These are phyloP conservation scores for Picochlorum sp. DNA, from an alignment of 139 green algal genomes.

Conservation along the genomic window DNA sequence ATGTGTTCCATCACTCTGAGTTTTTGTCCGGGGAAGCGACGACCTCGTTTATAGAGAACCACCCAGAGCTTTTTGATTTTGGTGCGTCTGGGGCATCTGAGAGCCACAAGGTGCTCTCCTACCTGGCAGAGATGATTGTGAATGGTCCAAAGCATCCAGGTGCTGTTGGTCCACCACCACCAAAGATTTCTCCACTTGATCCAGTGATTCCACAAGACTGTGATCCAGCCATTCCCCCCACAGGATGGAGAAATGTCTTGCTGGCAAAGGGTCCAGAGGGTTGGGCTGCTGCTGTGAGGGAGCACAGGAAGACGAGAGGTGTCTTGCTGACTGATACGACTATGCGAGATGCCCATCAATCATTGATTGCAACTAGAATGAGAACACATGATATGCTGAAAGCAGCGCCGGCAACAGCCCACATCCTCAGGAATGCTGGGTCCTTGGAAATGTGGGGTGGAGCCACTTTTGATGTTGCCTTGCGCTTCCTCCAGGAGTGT, in stretches of 20 bases:
- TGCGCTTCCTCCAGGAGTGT: slow-evolving; percentile 86
- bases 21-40: slow-evolving; percentile 64
- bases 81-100: background rate
- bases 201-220: slow-evolving; percentile 33
- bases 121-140: slow-evolving; percentile 75
- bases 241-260: slow-evolving; percentile 69
- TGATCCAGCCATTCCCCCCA: slow-evolving; percentile 20
- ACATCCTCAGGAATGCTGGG: slow-evolving; percentile 54
- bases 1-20: slow-evolving; percentile 78
- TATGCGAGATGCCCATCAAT: slow-evolving; percentile 86
- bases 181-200: slow-evolving; percentile 27
- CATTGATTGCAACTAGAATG: slow-evolving; percentile 56
- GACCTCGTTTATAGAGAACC: slow-evolving; percentile 78
- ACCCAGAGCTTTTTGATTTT: slow-evolving; percentile 63
- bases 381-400: slow-evolving; percentile 82
- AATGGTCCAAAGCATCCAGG: slow-evolving; percentile 80
- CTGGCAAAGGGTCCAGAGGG: slow-evolving; percentile 63
- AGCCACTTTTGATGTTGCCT: slow-evolving; percentile 87
- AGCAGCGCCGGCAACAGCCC: slow-evolving; percentile 55
- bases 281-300: slow-evolving; percentile 73
- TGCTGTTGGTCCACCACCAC: slow-evolving; percentile 52
- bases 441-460: slow-evolving; percentile 90
- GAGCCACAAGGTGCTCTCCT: slow-evolving; percentile 53
- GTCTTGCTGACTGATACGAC: slow-evolving; percentile 91
- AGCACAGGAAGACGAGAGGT: slow-evolving; percentile 56